Evolutionary conservation across 371 early-diverging fungal species (phyloP), one percentile per base, ranked within the genome.

Genomic region (Chytridium lagenaria): DNA sequence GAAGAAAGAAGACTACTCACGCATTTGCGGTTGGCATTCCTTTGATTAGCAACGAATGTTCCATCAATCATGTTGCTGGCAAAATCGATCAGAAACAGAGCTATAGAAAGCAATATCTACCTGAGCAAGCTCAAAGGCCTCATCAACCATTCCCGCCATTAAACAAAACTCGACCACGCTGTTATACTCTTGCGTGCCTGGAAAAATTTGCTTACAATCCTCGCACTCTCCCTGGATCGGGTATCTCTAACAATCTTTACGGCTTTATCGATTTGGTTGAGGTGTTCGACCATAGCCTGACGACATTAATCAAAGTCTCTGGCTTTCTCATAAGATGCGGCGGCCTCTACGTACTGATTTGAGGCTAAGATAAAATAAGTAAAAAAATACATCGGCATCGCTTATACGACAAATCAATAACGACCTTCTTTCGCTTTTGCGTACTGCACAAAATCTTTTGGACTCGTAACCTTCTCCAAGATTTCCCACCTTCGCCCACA

Each of bases 81-180:
- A n/a, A n/a, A n/a, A 28, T 31, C 7, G 71, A 3, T 2, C n/a
- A 30, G 16, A 15, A 19, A 28, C 50, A 44, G 37, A 15, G 23
- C 7, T 15, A 7, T 68, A 16, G 12, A 23, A 31, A 7, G 15
- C 23, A n/a, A 50, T 26, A 22, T 19, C 22, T 66, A 80, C 81
- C 67, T 82, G 80, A 1, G 87, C 87, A 1, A 85, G 71, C 76
- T 80, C 81, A 68, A 85, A 86, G 15, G 86, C 87, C 64, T 86
- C 84, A 34, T 78, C 72, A 23, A 59, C 67, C 85, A 87, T 84
- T 23, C 83, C 87, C 1, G 87, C 85, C 67, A 85, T 72, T 19
- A 86, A 44, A 66, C 68, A 85, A 69, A 87, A 87, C 74, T 87
- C 87, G 10, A 87, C 76, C n/a, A 84, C 86, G 23, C 83, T 71